Percentiles rank a stretch among this genome's conserved stretches.
Evolutionary conservation across 257 asterid genomes (phyloP).

Genomic region (Parsonsia alboflavescens): DNA sequence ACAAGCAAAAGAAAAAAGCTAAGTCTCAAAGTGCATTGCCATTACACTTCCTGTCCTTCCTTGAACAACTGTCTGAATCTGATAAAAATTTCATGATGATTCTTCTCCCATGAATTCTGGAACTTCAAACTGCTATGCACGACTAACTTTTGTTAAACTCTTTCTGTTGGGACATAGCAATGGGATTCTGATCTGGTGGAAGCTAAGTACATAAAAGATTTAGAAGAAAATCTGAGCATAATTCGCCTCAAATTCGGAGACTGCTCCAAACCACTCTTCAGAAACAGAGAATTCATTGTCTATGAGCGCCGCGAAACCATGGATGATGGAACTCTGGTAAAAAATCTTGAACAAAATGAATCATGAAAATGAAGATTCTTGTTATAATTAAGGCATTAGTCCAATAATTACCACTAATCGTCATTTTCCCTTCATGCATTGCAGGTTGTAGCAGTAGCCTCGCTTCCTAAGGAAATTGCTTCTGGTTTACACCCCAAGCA

Average conservation of each 20-base stretch:
- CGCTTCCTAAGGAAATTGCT: constrained; percentile 91
- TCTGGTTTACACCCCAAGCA: constrained; percentile 81
- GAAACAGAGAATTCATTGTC: constrained; percentile 87
- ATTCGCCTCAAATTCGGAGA: constrained; percentile 75
- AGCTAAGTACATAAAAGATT: constrained; percentile 68
- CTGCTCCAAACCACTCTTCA: constrained; percentile 71
- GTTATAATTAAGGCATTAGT: neutral
- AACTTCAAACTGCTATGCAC: neutral
- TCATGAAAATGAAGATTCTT: neutral
- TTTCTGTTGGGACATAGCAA: constrained; percentile 36
- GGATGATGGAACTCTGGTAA: constrained; percentile 92
- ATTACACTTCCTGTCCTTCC: neutral
- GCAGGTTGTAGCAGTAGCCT: constrained; percentile 95
- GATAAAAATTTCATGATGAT: neutral
- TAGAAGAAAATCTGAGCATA: constrained; percentile 76
- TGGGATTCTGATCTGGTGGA: constrained; percentile 86
- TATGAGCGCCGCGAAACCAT: constrained; percentile 86
- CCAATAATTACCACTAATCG: too few species aligned
- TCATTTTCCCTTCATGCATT: neutral
- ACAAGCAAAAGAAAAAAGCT: neutral
- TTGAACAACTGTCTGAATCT: neutral
- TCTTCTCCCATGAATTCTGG: neutral
- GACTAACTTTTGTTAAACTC: neutral
- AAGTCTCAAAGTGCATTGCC: neutral
- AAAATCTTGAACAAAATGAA: neutral